Evolutionary conservation across 2,329 filamentous ascomycete species (phyloP).

Genomic region (Colletotrichum orchidophilum): DNA sequence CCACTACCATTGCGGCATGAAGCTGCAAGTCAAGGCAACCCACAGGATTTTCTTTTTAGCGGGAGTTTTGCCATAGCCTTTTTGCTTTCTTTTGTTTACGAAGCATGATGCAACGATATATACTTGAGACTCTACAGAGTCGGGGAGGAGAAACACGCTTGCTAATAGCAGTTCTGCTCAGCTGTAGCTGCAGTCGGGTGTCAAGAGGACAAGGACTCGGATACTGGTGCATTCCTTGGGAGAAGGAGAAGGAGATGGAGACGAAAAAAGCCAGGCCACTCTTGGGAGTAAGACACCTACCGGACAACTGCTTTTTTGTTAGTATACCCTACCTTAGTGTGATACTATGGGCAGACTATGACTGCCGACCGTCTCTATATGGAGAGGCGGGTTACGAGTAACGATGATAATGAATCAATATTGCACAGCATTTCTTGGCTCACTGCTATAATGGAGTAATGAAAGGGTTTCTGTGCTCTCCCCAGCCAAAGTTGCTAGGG

Average conservation of each 20-base stretch:
- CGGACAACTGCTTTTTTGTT: background rate
- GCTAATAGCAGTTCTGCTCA: background rate
- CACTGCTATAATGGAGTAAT: background rate
- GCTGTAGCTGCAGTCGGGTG: background rate
- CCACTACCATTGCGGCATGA: constrained; percentile 13
- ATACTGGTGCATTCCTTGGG: background rate
- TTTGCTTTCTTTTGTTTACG: constrained; percentile 5
- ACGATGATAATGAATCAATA: constrained; percentile 13
- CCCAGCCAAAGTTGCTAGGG: background rate
- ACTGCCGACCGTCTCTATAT: background rate
- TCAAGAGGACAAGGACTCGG: background rate
- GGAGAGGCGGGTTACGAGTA: constrained; percentile 9
- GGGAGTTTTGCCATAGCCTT: constrained; percentile 18
- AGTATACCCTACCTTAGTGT: background rate
- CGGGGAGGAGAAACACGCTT: background rate
- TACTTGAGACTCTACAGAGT: constrained; percentile 6
- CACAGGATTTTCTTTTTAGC: background rate
- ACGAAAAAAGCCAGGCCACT: background rate
- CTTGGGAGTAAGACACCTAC: background rate
- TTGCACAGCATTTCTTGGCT: background rate
- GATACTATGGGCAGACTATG: constrained; percentile 6
- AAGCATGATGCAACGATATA: constrained; percentile 20
- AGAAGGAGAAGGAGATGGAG: background rate
- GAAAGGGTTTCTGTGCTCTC: background rate
- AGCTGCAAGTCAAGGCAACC: constrained; percentile 1